Conservation (phyloP, 1,284 basidiomycete genomes). For the Megacollybia platyphylla region DNA sequence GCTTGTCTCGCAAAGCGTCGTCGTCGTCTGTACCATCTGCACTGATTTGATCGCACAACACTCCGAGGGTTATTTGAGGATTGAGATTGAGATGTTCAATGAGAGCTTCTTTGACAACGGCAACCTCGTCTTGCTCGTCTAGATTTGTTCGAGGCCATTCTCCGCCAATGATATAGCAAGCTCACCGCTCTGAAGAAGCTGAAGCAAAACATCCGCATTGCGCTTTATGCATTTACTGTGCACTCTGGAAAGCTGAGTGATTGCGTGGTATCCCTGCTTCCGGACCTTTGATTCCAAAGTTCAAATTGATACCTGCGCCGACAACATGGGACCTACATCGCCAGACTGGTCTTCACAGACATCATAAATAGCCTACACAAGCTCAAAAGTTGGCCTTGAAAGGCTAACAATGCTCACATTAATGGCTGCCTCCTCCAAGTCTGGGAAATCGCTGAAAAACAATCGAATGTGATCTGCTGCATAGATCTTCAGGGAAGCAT, state of each 20-base stretch:
- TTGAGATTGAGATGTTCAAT: slow-evolving; percentile 53
- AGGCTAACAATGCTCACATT: slow-evolving; percentile 16
- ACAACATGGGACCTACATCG: slow-evolving; percentile 19
- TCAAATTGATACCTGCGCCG: background rate
- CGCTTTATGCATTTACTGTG: slow-evolving; percentile 50
- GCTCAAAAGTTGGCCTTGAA: no score
- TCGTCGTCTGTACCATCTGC: slow-evolving; percentile 43
- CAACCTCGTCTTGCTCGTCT: slow-evolving; percentile 59
- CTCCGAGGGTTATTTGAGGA: slow-evolving; percentile 42
- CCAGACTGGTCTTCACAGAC: slow-evolving; percentile 56
- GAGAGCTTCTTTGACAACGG: slow-evolving; percentile 45
- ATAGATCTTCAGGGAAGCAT: slow-evolving; percentile 32
- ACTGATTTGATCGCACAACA: slow-evolving; percentile 54
- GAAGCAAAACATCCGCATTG: slow-evolving; percentile 61
- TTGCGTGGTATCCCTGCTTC: slow-evolving; percentile 50
- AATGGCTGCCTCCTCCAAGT: slow-evolving; percentile 59
- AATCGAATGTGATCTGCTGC: slow-evolving; percentile 44
- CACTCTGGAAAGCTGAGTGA: slow-evolving; percentile 47
- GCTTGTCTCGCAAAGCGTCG: slow-evolving; percentile 42
- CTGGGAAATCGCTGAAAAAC: slow-evolving; percentile 54
- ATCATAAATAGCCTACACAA: slow-evolving; percentile 43
- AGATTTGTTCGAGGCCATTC: slow-evolving; percentile 4
- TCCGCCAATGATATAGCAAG: background rate
- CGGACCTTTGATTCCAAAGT: slow-evolving; percentile 35
- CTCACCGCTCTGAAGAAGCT: slow-evolving; percentile 63